Evolutionary conservation across 495 filamentous ascomycete species (phyloP).

Genomic region (Podospora fimiseda): DNA sequence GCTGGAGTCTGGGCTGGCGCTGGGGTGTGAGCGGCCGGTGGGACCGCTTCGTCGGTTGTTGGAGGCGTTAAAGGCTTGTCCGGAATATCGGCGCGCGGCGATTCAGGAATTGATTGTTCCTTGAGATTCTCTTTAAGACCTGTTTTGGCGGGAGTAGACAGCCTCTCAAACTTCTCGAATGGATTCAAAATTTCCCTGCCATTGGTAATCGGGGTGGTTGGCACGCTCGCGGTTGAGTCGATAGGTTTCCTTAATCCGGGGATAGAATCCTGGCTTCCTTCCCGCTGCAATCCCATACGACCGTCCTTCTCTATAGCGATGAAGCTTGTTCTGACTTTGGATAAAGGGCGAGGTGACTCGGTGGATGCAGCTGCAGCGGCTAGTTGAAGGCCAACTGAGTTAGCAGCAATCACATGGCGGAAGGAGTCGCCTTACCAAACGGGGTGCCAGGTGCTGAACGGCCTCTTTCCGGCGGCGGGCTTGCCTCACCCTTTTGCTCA

Average conservation of each 20-base stretch:
- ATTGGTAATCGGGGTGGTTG: constrained; percentile 22
- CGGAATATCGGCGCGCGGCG: constrained; percentile 19
- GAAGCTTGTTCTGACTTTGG: constrained; percentile 78
- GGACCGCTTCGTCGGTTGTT: constrained; percentile 8
- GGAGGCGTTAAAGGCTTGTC: constrained; percentile 9
- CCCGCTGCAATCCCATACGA: constrained; percentile 38
- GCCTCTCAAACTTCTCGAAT: constrained; percentile 15
- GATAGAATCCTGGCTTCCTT: constrained; percentile 38
- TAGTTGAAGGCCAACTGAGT: constrained; percentile 1
- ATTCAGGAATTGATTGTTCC: constrained; percentile 30
- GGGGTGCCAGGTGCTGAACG: constrained; percentile 58
- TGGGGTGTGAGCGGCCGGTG: constrained; percentile 11
- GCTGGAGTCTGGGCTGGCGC: neutral
- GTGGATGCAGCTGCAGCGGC: constrained; percentile 6
- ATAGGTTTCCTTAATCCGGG: constrained; percentile 31
- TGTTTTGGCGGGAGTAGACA: constrained; percentile 17
- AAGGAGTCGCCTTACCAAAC: constrained; percentile 20
- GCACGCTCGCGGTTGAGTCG: constrained; percentile 29
- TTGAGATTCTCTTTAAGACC: constrained; percentile 24
- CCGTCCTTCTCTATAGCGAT: constrained; percentile 66
- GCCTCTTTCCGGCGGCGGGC: constrained; percentile 67
- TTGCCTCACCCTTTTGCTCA: constrained; percentile 60
- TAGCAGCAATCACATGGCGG: constrained; percentile 8
- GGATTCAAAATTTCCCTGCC: constrained; percentile 25
- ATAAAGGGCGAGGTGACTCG: constrained; percentile 55